Evolutionary conservation across 805 yeast species (phyloP), one percentile per base, ranked within the genome.

Genomic region (Maudiozyma barnettii): DNA sequence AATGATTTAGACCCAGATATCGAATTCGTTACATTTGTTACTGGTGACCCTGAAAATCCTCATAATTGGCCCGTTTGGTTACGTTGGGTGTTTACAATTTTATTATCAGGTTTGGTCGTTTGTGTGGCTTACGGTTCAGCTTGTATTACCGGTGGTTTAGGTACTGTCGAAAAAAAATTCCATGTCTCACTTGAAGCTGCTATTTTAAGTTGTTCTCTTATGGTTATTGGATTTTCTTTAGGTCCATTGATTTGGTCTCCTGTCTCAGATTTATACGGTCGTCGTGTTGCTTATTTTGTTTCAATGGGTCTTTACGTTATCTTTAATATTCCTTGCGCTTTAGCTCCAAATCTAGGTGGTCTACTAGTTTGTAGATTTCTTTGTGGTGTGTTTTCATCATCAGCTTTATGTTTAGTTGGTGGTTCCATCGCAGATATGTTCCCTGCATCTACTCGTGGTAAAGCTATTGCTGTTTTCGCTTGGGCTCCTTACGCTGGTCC

Each of bases 401-500:
- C 95, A 10, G 95, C 91, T 21, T 72, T 89, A 41, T 81, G 90
- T 46, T 74, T 85, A 45, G 95, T 89, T 49, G 96, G 95, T 64
- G 97, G 95, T 45, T 82, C 95, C 36, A 78, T 89, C 52, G 91
- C 93, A 43, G 97, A 89, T 66, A 76, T 89, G 73, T 91, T 89
- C 73, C 77, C 81, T n/a, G 74, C 77, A 46, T 83, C 78, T 53
- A 78, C 89, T 0, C 76, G 96, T 69, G 95, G 95, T 55, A 76
- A 81, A 58, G 95, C 95, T 38, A 87, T 89, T 67, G 95, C 95
- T 0, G 83, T 83, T 58, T 89, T 89, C 60, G 90, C 95, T 12
- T 88, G 87, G 59, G 88, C 93, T 49, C 96, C 96, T 2, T 89
- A 88, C 65, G 82, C 90, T 52, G 96, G 96, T 45, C 96, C 96